Conservation (phyloP, 1,284 basidiomycete species). For the Xanthoconium separans region DNA sequence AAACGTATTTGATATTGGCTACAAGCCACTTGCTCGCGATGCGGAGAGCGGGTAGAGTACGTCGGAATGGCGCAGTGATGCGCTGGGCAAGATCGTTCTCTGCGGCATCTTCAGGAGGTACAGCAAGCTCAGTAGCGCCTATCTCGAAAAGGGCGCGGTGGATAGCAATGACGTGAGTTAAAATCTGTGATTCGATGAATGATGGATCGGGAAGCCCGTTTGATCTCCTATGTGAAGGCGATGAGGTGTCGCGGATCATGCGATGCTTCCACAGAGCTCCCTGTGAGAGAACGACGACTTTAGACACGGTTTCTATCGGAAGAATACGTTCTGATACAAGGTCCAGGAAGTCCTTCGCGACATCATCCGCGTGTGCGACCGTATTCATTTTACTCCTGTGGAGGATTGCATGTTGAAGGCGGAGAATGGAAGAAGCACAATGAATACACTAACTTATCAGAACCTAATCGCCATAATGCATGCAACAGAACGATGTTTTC, state of each 20-base stretch:
- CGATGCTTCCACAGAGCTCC: conserved; percentile 83
- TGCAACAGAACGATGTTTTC: conserved; percentile 72
- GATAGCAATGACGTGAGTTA: conserved; percentile 73
- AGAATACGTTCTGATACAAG: conserved; percentile 70
- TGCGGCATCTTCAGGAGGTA: conserved; percentile 48
- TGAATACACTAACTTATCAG: conserved; percentile 52
- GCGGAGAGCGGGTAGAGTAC: conserved; percentile 84
- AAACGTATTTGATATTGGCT: conserved; percentile 74
- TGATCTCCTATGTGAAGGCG: conserved; percentile 33
- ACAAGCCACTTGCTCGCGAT: conserved; percentile 90
- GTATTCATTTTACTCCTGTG: conserved; percentile 21
- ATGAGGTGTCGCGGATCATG: conserved; percentile 53
- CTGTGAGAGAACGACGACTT: conserved; percentile 71
- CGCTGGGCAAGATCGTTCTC: conserved; percentile 70
- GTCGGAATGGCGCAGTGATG: conserved; percentile 83
- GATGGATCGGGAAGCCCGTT: conserved; percentile 19
- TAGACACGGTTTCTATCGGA: conserved; percentile 75
- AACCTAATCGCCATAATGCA: conserved; percentile 63
- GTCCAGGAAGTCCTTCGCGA: conserved; percentile 52
- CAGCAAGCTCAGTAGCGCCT: conserved; percentile 56
- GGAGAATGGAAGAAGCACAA: not conserved
- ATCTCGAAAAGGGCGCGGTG: conserved; percentile 68
- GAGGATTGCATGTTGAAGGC: not conserved
- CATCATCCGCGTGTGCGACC: conserved; percentile 36
- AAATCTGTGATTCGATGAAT: conserved; percentile 65